Conservation (phyloP, 495 filamentous ascomycete species). For the Penicillium antarcticum region DNA sequence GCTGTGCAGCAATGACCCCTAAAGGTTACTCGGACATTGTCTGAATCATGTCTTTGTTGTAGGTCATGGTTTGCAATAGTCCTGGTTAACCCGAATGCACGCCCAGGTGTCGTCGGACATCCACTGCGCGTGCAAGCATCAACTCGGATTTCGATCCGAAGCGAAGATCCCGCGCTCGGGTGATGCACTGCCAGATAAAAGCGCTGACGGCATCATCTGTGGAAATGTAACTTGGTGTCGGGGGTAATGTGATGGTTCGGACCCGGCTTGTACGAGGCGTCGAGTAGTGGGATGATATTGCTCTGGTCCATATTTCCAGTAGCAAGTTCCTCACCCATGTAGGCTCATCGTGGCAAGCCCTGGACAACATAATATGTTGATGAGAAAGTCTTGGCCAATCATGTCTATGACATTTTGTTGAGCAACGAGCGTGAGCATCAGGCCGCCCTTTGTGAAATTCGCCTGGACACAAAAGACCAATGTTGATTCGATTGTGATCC, state of each 20-base stretch:
- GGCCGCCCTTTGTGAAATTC: constrained; percentile 48
- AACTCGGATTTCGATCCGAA: constrained; percentile 22
- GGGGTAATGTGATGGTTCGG: constrained; percentile 21
- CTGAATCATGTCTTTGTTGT: constrained; percentile 27
- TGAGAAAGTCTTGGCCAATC: constrained; percentile 49
- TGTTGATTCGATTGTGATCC: constrained; percentile 16
- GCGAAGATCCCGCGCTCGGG: constrained; percentile 38
- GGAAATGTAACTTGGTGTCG: constrained; percentile 29
- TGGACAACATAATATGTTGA: constrained; percentile 52
- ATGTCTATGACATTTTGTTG: constrained; percentile 54
- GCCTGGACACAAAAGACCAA: constrained; percentile 52
- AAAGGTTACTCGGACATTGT: constrained; percentile 31
- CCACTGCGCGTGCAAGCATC: constrained; percentile 49
- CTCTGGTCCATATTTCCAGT: constrained; percentile 43
- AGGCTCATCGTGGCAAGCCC: constrained; percentile 46
- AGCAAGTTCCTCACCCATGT: constrained; percentile 42
- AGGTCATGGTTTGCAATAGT: constrained; percentile 40
- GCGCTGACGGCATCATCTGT: constrained; percentile 55
- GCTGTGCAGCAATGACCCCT: constrained; percentile 35
- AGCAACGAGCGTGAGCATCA: constrained; percentile 44
- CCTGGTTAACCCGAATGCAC: constrained; percentile 46
- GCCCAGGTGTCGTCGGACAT: constrained; percentile 42
- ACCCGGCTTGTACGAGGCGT: constrained; percentile 28
- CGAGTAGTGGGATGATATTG: constrained; percentile 40
- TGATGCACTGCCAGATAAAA: constrained; percentile 52